Base-by-base conservation (phyloP, 805 yeast genomes). In the Yarrowia sp. region DNA sequence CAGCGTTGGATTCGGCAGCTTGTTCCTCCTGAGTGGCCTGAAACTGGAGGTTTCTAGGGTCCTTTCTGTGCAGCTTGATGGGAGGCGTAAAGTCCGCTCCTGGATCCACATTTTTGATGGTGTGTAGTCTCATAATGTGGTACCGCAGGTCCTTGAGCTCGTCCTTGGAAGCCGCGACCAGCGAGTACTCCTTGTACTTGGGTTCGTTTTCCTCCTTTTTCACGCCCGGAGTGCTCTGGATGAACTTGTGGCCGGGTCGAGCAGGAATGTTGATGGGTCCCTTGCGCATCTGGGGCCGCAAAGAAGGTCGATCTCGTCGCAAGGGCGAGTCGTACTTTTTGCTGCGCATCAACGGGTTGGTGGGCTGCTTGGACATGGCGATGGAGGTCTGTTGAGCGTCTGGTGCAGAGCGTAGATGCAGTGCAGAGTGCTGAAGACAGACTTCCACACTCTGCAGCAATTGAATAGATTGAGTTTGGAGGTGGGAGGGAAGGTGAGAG, bases 1-100 rank as follows among this genome's bases (percentile, higher is more conserved):
- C 64, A 8, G 33, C 68, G 17, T 63, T 69, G 21, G 63, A 66
- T n/a, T 41, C 65, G 24, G 66, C 68, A 32, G 76, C 76, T 66
- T 79, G 77, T 69, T 83, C 85, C 63, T 75, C 78, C 71, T 81
- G 83, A 71, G 87, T 82, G 70, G 91, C 79, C 74, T 91, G 96
- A 72, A 89, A 89, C 74, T 92, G 97, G 72, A 93, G 79, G 73
- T 90, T 90, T 71, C 91, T 84, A 0, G 99, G 97, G 75, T 93
- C 98, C 73, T 93, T 92, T 70, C 98, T 82, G 74, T 92, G 98
- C 72, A 93, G 78, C 70, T 97, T 80, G 19, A 92, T 87, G 0
- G 99, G 99, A 66, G 83, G 83, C 65, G 85, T 86, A 74, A 93
- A 95, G 67, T 86, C 85, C 36, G 79, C 77, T 41, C 79, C 76